These are phyloP conservation scores for Colletotrichum caudatum DNA, from an alignment of 2,329 filamentous ascomycete species.

Conservation along the genomic window DNA sequence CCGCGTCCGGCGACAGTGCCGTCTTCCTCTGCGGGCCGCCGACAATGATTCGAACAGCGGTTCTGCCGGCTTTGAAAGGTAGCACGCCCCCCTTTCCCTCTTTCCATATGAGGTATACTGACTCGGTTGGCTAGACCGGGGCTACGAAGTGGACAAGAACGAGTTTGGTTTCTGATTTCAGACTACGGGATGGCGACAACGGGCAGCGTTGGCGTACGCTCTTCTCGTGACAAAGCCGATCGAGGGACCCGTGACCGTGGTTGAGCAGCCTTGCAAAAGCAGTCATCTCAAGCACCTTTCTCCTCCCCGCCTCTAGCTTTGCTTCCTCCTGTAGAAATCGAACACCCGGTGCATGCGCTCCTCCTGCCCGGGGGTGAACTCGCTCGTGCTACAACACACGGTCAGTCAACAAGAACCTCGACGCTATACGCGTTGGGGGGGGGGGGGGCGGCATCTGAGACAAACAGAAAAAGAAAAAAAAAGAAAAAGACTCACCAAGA, in stretches of 20 bases:
- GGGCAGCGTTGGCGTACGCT: neutral
- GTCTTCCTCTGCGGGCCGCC: no score
- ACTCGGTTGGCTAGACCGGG: slow-evolving; percentile 49
- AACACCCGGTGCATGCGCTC: slow-evolving; percentile 37
- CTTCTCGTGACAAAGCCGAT: no score
- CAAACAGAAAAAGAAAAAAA: neutral
- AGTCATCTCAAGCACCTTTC: no score
- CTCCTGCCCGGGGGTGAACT: slow-evolving; percentile 37
- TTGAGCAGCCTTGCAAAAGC: neutral
- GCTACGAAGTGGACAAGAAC: slow-evolving; percentile 59
- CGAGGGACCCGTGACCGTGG: no score
- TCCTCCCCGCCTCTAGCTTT: neutral
- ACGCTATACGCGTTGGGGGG: no score
- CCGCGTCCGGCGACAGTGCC: no score
- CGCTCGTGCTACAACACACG: slow-evolving; percentile 12
- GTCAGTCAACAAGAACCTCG: neutral
- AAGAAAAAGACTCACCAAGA: slow-evolving; percentile 21
- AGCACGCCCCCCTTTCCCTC: slow-evolving; percentile 5
- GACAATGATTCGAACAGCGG: slow-evolving; percentile 44
- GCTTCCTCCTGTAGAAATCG: slow-evolving; percentile 17
- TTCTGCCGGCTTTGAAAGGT: slow-evolving; percentile 59
- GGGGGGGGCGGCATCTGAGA: neutral
- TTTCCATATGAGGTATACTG: neutral
- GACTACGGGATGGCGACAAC: neutral
- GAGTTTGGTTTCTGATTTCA: slow-evolving; percentile 56